Base-by-base conservation (phyloP, 2,329 filamentous ascomycete genomes). In the Aspergillus sp. region DNA sequence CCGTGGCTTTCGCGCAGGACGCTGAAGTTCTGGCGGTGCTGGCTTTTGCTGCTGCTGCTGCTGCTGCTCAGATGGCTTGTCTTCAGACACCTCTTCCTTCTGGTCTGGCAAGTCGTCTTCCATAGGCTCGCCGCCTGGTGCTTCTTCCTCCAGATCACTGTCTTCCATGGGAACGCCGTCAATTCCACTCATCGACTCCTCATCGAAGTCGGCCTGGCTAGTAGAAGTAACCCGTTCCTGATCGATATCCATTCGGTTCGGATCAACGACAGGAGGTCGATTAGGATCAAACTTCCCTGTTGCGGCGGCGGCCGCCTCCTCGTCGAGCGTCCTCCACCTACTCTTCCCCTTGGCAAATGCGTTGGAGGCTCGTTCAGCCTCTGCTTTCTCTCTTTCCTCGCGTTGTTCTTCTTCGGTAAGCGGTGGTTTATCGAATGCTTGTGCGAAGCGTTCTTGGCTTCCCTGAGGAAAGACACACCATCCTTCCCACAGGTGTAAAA, bases 391-490 rank as follows among this genome's bases (percentile, higher is more conserved):
- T 47, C 66, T 68, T 51, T 76, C 72, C 42, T 67, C 66, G 30
- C 64, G 68, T 44, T 68, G 58, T 53, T 77, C 72, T 39, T 66
- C 64, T 45, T 70, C 67, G 3, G 74, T 76, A 47, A 77, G 69
- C 3, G 85, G 84, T 23, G 86, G 86, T 47, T 83, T 81, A 53
- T 86, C 82, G 59, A 95, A 95, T 10, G 79, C 79, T 47, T 77
- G 73, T 25, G 80, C 79, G 53, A 95, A 86, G 23, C 80, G 69
- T 53, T 87, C 85, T 55, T 91, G 86, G 43, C 81, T 84, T 47
- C 84, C 82, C 25, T 82, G 80, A 1, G 86, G 83, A 56, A 95
- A 95, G 1, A 81, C 77, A 57, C 74, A 79, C 75, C 77, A 80
- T 9, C 74, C 73, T 64, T 82, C 78, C 80, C 88, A 93, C 32